phyloP scores from a whole-genome alignment of 163 green algal genomes.

The Scenedesmus sp. region DNA sequence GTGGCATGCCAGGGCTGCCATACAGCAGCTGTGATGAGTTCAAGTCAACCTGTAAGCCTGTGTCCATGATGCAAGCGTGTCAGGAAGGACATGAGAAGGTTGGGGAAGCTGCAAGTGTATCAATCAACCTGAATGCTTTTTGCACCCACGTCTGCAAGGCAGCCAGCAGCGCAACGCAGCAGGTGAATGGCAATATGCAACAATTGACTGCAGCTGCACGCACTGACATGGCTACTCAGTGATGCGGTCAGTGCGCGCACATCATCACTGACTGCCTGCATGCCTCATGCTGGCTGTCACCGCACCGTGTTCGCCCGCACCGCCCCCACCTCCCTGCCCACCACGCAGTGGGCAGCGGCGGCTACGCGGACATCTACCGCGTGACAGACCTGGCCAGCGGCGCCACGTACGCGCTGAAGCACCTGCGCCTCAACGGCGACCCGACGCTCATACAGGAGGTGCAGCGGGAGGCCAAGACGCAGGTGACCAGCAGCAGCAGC shows the following conservation, averaged over 20 bases:
- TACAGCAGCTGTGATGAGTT: not conserved
- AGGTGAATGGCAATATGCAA: not conserved
- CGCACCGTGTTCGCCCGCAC: not conserved
- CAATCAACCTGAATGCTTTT: not conserved
- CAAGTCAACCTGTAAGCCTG: not conserved
- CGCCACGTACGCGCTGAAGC: constrained; percentile 81
- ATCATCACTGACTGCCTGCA: not conserved
- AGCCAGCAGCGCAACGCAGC: not conserved
- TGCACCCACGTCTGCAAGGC: not conserved
- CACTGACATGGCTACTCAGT: not conserved
- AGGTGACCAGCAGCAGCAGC: constrained; percentile 32
- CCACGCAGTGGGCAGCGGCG: constrained; percentile 25
- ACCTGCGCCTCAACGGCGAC: constrained; percentile 78
- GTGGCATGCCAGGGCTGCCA: not conserved
- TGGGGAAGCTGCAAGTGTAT: not conserved
- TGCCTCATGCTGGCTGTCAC: not conserved
- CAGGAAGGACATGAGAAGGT: not conserved
- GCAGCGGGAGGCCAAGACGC: constrained; percentile 64
- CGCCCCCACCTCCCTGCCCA: not conserved
- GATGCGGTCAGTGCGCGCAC: not conserved
- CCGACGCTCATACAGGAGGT: constrained; percentile 55
- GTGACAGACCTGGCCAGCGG: constrained; percentile 60
- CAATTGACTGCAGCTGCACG: not conserved
- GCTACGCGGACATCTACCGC: constrained; percentile 76
- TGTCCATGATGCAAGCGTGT: not conserved